Conservation (phyloP, 148 eudicot genomes). For the Heliosperma pusillum region DNA sequence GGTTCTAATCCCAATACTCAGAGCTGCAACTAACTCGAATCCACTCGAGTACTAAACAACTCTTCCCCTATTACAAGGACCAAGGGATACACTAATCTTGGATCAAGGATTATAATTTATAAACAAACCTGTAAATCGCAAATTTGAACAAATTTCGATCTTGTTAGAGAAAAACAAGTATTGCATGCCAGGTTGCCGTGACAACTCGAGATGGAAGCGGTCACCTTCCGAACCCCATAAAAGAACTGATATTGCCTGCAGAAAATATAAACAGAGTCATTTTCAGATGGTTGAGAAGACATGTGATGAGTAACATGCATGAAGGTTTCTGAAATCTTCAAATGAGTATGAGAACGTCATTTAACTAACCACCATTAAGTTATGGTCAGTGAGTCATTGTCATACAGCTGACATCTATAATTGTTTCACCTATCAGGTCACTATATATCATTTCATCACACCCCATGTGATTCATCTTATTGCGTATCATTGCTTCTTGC, state of each 20-base stretch:
- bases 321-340: slow-evolving; percentile 9
- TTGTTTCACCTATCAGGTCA: slow-evolving; percentile 22
- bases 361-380: slow-evolving; percentile 13
- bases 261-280: background rate
- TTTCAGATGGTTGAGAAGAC: slow-evolving; percentile 12
- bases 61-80: background rate
- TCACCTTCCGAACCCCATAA: background rate
- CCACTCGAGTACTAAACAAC: background rate
- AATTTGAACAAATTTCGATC: background rate
- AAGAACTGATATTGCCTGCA: background rate
- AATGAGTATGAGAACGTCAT: slow-evolving; percentile 13
- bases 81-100: slow-evolving; percentile 4
- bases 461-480: slow-evolving; percentile 20
- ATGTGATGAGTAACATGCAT: slow-evolving; percentile 17
- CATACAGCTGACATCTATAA: slow-evolving; percentile 19
- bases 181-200: background rate
- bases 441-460: slow-evolving; percentile 6
- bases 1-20: background rate
- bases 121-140: background rate
- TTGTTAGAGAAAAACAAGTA: background rate
- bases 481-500: slow-evolving; percentile 7
- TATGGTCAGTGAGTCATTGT: slow-evolving; percentile 14
- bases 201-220: slow-evolving; percentile 6
- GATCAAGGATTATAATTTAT: background rate
- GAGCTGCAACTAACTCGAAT: background rate